Evolutionary conservation across 352 stramenopile genomes (phyloP).

Genomic region (Pythium chondricola): DNA sequence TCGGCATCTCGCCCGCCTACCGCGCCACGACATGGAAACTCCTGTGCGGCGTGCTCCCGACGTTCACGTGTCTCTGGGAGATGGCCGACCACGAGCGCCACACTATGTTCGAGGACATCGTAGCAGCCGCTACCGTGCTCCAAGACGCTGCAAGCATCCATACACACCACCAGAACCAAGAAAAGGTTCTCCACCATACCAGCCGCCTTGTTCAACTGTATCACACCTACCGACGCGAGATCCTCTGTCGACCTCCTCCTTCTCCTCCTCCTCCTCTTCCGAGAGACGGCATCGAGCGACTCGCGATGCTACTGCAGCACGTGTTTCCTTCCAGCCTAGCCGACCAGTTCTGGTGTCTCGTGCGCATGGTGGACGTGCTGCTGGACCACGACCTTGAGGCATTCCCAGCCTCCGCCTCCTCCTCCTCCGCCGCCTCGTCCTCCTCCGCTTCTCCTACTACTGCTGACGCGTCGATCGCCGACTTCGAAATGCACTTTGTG

Average conservation of each 20-base stretch:
- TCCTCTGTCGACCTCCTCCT: neutral
- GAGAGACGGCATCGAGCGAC: neutral
- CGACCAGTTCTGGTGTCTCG: slow-evolving; percentile 72
- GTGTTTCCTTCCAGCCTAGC: slow-evolving; percentile 18
- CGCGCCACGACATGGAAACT: slow-evolving; percentile 56
- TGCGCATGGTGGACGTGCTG: slow-evolving; percentile 51
- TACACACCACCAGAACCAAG: neutral
- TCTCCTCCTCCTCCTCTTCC: too few relatives aligned
- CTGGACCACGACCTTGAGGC: slow-evolving; percentile 30
- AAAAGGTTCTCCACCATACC: neutral
- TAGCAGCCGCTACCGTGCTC: slow-evolving; percentile 41
- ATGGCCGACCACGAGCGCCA: slow-evolving; percentile 45
- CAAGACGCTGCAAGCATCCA: slow-evolving; percentile 8
- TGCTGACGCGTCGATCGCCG: slow-evolving; percentile 28
- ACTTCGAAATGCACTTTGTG: slow-evolving; percentile 63
- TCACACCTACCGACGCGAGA: slow-evolving; percentile 12
- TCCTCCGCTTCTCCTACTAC: neutral
- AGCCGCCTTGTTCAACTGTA: slow-evolving; percentile 9
- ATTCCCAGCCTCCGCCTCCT: neutral
- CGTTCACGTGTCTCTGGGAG: slow-evolving; percentile 52
- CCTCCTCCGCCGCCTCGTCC: too few relatives aligned
- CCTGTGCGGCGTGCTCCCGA: slow-evolving; percentile 43
- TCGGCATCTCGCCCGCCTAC: slow-evolving; percentile 53
- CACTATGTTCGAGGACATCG: slow-evolving; percentile 62
- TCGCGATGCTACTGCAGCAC: slow-evolving; percentile 5